A percentile compares a stretch with the other conserved stretches of the same genome.
Conservation (phyloP, 2,329 filamentous ascomycete species). For the Cordyceps fumosorosea region DNA sequence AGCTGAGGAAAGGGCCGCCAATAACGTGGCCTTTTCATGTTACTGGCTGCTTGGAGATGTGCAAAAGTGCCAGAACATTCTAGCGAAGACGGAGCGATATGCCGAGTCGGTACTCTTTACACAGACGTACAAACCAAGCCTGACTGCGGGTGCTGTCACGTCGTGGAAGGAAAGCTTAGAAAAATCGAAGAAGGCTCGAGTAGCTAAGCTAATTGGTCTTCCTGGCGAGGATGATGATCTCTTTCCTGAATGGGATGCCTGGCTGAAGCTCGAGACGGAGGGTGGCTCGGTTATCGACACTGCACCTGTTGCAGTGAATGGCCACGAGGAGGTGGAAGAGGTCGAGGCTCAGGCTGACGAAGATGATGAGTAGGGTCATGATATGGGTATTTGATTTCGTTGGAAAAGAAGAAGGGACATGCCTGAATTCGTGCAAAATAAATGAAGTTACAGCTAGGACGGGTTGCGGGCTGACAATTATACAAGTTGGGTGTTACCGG, state of each 20-base stretch:
- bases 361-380: slow-evolving; percentile 18
- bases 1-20: slow-evolving; percentile 68
- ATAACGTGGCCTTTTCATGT: slow-evolving; percentile 90
- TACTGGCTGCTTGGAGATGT: slow-evolving; percentile 84
- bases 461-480: background rate
- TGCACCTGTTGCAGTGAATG: slow-evolving; percentile 5
- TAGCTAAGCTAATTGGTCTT: slow-evolving; percentile 74
- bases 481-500: slow-evolving; percentile 2
- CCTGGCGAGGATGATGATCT: slow-evolving; percentile 80
- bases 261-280: slow-evolving; percentile 71
- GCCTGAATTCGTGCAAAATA: slow-evolving; percentile 6
- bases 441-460: background rate
- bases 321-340: slow-evolving; percentile 18
- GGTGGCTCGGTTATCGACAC: slow-evolving; percentile 37
- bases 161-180: slow-evolving; percentile 82
- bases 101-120: slow-evolving; percentile 87
- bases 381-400: slow-evolving; percentile 5
- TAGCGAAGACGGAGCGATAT: slow-evolving; percentile 69
- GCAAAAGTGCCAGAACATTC: slow-evolving; percentile 70
- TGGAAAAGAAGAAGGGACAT: slow-evolving; percentile 1
- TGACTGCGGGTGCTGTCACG: slow-evolving; percentile 59
- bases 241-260: slow-evolving; percentile 96
- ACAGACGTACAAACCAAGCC: slow-evolving; percentile 89
- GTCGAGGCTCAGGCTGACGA: slow-evolving; percentile 20
- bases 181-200: slow-evolving; percentile 76